phyloP scores from a whole-genome alignment of 2,329 filamentous ascomycete species.

The Aspergillus arachidicola region DNA sequence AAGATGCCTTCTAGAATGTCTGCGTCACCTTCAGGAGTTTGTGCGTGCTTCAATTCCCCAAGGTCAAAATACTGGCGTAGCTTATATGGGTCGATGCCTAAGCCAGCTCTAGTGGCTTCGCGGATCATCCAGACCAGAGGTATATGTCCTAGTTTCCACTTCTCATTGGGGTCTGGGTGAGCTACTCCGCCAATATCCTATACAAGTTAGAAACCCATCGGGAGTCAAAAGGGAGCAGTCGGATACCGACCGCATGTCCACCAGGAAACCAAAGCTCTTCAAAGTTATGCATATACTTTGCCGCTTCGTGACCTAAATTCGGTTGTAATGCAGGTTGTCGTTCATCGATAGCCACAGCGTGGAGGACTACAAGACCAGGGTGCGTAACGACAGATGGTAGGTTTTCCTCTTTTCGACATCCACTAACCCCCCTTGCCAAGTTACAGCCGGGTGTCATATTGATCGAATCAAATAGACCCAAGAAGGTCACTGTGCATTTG shows the following conservation, averaged over 20 bases:
- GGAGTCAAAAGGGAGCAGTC: too few relatives aligned
- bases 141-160: not conserved
- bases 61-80: not conserved
- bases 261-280: conserved; percentile 3
- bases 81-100: not conserved
- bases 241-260: not conserved
- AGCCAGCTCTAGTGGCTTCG: not conserved
- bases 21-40: not conserved
- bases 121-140: not conserved
- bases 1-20: not conserved
- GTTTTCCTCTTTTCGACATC: not conserved
- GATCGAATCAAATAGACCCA: not conserved
- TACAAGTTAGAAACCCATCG: not conserved
- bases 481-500: not conserved
- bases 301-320: not conserved
- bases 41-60: not conserved
- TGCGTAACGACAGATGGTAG: not conserved
- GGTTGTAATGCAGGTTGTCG: not conserved
- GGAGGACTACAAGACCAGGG: not conserved
- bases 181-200: conserved; percentile 3
- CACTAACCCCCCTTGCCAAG: not conserved
- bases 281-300: not conserved
- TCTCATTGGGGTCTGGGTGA: not conserved
- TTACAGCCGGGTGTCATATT: not conserved
- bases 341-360: not conserved